Evolutionary conservation across 306 rosid species (phyloP), one percentile per base, ranked within the genome.

Genomic region (Prunus padus): DNA sequence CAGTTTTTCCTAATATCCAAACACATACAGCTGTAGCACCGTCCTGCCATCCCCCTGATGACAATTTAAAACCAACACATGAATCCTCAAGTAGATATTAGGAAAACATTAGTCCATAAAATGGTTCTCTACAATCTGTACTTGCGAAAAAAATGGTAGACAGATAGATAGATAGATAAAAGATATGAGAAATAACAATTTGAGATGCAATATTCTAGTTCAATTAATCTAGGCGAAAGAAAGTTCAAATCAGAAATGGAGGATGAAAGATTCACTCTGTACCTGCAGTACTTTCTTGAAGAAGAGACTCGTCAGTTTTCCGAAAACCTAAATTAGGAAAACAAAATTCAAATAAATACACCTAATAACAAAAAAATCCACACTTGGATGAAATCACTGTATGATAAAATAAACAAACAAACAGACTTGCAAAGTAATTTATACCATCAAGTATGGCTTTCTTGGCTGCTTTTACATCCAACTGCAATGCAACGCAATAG

Each of bases 1-100:
- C 98, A 67, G 86, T 89, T 78, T 91, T 89, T 51, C 92, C 96
- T 72, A 91, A 67, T 71, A 93, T 82, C 98, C 98, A 93, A 67
- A 89, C 86, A 77, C 97, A 91, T 28, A 89, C 97, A 31, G 97
- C 93, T 68, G 97, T 93, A 64, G 98, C 96, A 74, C 98, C 98
- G 71, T 93, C 98, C 83, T 82, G 98, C 97, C 97, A 93, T 33
- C 97, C 97, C 73, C 91, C 98, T 93, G 87, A 72, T 74, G 69
- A 76, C 42, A 76, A 54, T 63, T 76, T 22, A 42, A 56, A 51
- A 33, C 42, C 67, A 64, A 79, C 42, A 19, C 75, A 71, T 60
- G 62, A 69, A 68, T 70, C 26, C 15, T 66, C 42, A 83, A 77
- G 73, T 67, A 51, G 65, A 83, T 45, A 78, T 42, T 31, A 16